Evolutionary conservation across 306 rosid genomes (phyloP), one percentile per base, ranked within the genome.

Genomic region (Vigna angularis): DNA sequence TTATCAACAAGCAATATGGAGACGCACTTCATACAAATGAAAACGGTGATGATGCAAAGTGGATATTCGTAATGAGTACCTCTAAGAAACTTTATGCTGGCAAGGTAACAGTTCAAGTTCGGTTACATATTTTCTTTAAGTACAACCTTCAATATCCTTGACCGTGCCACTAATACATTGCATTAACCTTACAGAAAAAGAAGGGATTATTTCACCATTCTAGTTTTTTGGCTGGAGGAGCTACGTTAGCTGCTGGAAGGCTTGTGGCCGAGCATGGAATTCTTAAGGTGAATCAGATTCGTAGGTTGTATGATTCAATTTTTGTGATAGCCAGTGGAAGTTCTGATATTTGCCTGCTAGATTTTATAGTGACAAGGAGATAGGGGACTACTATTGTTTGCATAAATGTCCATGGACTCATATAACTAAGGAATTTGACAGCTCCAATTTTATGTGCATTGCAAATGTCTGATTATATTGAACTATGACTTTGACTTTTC

Each of bases 31-130:
- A 91, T 68, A 90, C 98, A 13, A 78, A 74, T 6, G 49, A 70
- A 14, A 89, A 70, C 36, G 68, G 83, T n/a, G 76, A 78, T 70
- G 68, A 50, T 68, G 86, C 88, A 16, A 95, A 92, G 88, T 95
- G 95, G 93, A 95, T 95, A 82, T 94, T 95, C 47, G 97, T 95
- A 38, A 91, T 95, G 98, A 88, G 98, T 85, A 87, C 98, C 70
- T 55, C 87, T 55, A 92, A 89, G 93, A 89, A 85, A 83, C 92
- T 95, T 17, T 92, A 95, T 81, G 98, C 90, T 24, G 97, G 98
- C 45, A 81, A 70, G 86, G 98, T 95, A 83, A 90, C 86, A 74
- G 57, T 79, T 56, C 56, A 49, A 30, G 66, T 40, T 16, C 55
- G 38, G 6, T 28, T 24, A 4, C 30, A 42, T 67, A 11, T 38